phyloP scores from a whole-genome alignment of 306 rosid species.

The Cucumis sativus region DNA sequence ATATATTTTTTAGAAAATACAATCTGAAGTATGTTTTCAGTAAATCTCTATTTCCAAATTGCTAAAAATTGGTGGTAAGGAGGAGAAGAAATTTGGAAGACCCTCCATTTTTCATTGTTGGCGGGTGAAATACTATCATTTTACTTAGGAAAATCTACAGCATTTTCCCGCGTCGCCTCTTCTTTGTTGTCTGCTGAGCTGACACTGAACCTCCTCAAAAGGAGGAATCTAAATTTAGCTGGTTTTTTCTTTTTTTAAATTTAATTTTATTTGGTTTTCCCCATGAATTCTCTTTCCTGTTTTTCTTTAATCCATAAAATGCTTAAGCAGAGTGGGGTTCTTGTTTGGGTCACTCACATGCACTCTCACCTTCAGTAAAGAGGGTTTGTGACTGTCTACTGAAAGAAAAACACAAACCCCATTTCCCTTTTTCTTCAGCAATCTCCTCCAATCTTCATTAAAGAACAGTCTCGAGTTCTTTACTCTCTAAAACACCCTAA shows the following conservation, averaged over 20 bases:
- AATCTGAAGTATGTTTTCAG: too few species aligned
- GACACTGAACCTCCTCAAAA: slow-evolving; percentile 2
- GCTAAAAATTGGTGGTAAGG: too few species aligned
- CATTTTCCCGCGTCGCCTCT: background rate
- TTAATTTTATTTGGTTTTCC: background rate
- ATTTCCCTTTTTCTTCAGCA: slow-evolving; percentile 4
- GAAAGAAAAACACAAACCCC: background rate
- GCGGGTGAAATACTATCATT: background rate
- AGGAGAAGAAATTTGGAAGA: too few species aligned
- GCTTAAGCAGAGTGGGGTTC: background rate
- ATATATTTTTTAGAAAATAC: too few species aligned
- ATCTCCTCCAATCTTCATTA: slow-evolving; percentile 20
- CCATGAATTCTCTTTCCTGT: background rate
- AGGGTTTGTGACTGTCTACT: background rate
- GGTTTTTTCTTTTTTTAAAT: background rate
- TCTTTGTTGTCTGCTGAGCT: background rate
- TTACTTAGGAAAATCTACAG: background rate
- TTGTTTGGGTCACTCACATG: slow-evolving; percentile 2
- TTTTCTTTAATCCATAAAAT: background rate
- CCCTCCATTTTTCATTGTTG: background rate
- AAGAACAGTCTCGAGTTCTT: slow-evolving; percentile 8
- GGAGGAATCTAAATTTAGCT: slow-evolving; percentile 7
- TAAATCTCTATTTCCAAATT: too few species aligned
- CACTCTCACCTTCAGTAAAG: background rate
- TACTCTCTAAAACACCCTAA: slow-evolving; percentile 1